Base-by-base conservation (phyloP, 805 yeast species). In the Komagataella pastoris region DNA sequence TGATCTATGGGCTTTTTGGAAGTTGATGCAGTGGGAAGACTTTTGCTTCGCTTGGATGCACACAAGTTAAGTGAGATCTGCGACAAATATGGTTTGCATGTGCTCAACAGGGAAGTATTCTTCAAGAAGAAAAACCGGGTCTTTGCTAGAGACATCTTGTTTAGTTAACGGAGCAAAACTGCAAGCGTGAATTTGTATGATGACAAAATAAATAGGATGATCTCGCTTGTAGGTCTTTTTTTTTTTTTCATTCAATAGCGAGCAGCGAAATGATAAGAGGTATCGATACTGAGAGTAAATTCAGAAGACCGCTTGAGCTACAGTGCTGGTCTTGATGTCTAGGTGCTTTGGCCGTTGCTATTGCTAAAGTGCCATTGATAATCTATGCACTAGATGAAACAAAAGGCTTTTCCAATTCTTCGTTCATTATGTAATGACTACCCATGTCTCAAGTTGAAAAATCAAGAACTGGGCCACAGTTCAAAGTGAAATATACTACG, bases 41-140 rank as follows among this genome's bases (percentile, higher is more conserved):
- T 14, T 47, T 47, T 17, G 10, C 52, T 45, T 17, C 47, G 4
- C 23, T 44, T 44, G 12, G 47, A n/a, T 2, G 23, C 17, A 44
- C 23, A 14, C 23, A 17, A n/a, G 47, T 44, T 44, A 6, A 44
- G 19, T 44, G 47, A 44, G 5, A 19, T 19, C 47, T 44, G 19
- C 12, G 47, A 19, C 7, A 44, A 17, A 14, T 19, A 19, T 44
- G 47, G 23, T 44, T 49, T 46, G 47, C 44, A 8, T 23, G 64
- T 68, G 54, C 64, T 65, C 54, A 74, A 59, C 43, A 79, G 74
- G 21, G 76, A 65, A 3, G 76, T 58, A 65, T 81, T 81, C 60
- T 70, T 72, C 54, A 80, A 70, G 63, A 81, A 81, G 69, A 76
- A 80, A 64, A 79, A 77, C 69, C 76, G 75, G 5, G 81, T 68